Evolutionary conservation across 192 early-diverging fungal genomes (phyloP), one percentile per base, ranked within the genome.

Genomic region (Dispira parvispora): DNA sequence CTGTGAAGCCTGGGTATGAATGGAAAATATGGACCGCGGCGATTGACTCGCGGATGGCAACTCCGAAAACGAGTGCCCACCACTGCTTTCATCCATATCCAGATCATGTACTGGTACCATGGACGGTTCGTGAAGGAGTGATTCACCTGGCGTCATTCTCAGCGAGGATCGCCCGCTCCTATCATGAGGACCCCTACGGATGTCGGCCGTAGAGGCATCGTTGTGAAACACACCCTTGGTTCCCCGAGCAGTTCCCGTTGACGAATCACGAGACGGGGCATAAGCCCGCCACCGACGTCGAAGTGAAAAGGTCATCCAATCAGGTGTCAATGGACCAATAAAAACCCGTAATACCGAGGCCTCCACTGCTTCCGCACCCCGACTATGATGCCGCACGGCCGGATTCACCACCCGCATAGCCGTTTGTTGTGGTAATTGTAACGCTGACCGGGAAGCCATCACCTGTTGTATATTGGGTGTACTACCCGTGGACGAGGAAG

Each of bases 251-350:
- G 4, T 23, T 3, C n/a, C 23, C 49, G 4, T 1, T 2, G 54
- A 26, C 21, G 54, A 56, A 43, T 55, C 53, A 13, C 21, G 53
- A 21, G 32, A 8, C 16, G 57, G 57, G 32, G 57, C 26, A 43
- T 60, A 60, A 16, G 57, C 57, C 8, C 57, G 57, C 57, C 57
- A 60, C 57, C 57, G 26, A 12, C 57, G 57, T 21, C 27, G 18
- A 12, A 60, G 57, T 11, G 57, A 60, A 43, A 60, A 60, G 8
- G 57, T 8, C 57, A 60, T 60, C 57, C 57, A 60, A 27, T 60
- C 57, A 0, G 57, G 32, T 16, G 57, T 60, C 14, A 60, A 21
- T n/a, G 57, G 57, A 28, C 57, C 57, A 43, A 60, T 60, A 43
- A 60, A 60, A 1, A 60, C 57, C 21, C 57, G 57, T 16, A 60